Evolutionary conservation across 805 yeast species (phyloP).

Genomic region (Teunomyces aglyptinius): DNA sequence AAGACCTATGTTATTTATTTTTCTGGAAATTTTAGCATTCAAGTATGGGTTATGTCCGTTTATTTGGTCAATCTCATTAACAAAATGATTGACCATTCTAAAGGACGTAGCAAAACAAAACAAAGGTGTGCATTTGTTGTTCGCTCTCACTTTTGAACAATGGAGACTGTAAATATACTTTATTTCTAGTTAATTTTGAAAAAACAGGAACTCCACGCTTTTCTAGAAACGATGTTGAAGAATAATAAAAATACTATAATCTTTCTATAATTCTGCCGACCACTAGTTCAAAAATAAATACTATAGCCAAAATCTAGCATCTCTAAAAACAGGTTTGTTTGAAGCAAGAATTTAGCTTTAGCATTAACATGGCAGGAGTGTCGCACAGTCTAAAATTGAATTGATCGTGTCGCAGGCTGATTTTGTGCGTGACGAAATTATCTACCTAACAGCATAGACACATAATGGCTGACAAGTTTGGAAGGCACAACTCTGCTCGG

Average conservation of each 20-base stretch:
- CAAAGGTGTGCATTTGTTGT: background rate
- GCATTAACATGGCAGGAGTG: background rate
- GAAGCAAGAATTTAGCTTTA: background rate
- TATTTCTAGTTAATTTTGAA: too few species aligned
- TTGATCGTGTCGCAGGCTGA: background rate
- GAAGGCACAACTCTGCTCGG: conserved; percentile 42
- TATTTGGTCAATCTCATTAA: background rate
- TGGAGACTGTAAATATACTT: too few species aligned
- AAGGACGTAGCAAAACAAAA: background rate
- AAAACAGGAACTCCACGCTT: too few species aligned
- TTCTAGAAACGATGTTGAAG: too few species aligned
- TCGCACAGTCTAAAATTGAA: background rate
- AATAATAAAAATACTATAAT: too few species aligned
- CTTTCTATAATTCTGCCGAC: too few species aligned
- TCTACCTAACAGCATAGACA: background rate
- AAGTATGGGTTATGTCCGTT: background rate
- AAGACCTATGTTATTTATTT: background rate
- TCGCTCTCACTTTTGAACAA: too few species aligned
- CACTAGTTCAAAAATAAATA: too few species aligned
- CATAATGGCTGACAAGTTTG: conserved; percentile 34
- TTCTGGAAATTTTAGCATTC: background rate
- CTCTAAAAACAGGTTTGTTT: background rate
- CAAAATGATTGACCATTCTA: background rate
- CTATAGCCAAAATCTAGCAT: too few species aligned
- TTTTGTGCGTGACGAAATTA: conserved; percentile 2